Evolutionary conservation across 305 asterid species (phyloP), one percentile per base, ranked within the genome.

Genomic region (Stenogyne calaminthoides): DNA sequence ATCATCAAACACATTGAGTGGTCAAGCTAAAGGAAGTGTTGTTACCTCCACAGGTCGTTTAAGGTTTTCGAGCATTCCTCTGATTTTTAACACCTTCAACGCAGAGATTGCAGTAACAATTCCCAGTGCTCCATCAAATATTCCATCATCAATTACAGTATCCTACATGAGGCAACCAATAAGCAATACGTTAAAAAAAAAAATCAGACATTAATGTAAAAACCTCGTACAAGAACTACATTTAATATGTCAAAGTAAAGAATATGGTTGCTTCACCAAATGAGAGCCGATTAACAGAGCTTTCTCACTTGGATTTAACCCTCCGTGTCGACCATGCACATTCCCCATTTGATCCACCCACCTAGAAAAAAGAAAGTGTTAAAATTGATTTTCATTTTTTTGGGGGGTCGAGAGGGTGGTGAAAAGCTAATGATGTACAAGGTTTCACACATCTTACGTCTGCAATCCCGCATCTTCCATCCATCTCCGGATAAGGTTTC

Each of bases 281-380:
- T 95, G 99, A 84, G 99, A 95, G 80, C 99, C 99, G 76, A 95
- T 82, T 79, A 95, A 72, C 84, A 92, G 76, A 84, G 96, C 94
- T 80, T 87, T 95, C 79, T 87, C 96, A 81, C 84, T 88, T 78
- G 96, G 88, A 76, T 84, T 81, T 65, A 78, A 81, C 83, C 99
- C 99, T 59, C 87, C 94, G 47, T 68, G 69, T 69, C 98, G 91
- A 55, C 99, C 99, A 69, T 92, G 99, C 67, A 95, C 85, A 76
- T 90, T 95, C 65, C 99, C 99, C 99, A 95, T 95, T 80, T 82
- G 87, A 86, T 95, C 99, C 79, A 88, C 88, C 98, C 99, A 89
- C 75, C 98, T 92, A 85, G 72, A 81, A 72, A 71, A 80, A 65
- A 60, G 78, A 63, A 71, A 62, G 62, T 2, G 60, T 68, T 68